Conservation (phyloP, 352 stramenopile species). For the Pythium apleroticum region DNA sequence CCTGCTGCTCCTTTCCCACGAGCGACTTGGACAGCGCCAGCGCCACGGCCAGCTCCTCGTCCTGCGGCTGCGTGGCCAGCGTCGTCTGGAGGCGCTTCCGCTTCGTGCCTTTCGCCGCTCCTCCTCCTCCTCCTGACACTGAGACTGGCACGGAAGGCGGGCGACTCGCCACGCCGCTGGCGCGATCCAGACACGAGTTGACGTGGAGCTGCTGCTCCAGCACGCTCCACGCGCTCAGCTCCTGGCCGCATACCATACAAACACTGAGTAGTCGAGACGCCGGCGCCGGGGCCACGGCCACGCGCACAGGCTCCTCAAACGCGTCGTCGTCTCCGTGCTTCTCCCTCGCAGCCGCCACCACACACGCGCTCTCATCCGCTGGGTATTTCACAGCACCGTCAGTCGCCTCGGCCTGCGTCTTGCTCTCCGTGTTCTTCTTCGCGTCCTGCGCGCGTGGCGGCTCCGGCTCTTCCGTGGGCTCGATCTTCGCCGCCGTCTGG, state of each 20-base stretch:
- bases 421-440: not conserved
- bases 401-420: not conserved
- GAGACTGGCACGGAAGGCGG: not conserved
- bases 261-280: slow-evolving; percentile 28
- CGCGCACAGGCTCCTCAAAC: slow-evolving; percentile 9
- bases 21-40: slow-evolving; percentile 39
- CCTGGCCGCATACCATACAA: slow-evolving; percentile 38
- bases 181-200: slow-evolving; percentile 38
- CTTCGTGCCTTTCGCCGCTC: slow-evolving; percentile 23
- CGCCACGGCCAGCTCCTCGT: slow-evolving; percentile 44
- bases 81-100: slow-evolving; percentile 26
- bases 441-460: not conserved
- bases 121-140: slow-evolving; percentile 25
- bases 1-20: slow-evolving; percentile 38
- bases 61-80: slow-evolving; percentile 19
- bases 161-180: slow-evolving; percentile 14
- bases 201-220: slow-evolving; percentile 38
- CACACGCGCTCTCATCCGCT: not conserved
- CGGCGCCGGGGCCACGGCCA: not conserved
- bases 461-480: not conserved
- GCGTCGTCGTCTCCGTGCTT: slow-evolving; percentile 14
- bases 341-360: not conserved
- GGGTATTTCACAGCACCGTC: not conserved
- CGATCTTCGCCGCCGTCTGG: not conserved
- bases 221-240: slow-evolving; percentile 36